These are phyloP conservation scores for Agastache rugosa DNA, from an alignment of 257 asterid species.

Conservation along the genomic window DNA sequence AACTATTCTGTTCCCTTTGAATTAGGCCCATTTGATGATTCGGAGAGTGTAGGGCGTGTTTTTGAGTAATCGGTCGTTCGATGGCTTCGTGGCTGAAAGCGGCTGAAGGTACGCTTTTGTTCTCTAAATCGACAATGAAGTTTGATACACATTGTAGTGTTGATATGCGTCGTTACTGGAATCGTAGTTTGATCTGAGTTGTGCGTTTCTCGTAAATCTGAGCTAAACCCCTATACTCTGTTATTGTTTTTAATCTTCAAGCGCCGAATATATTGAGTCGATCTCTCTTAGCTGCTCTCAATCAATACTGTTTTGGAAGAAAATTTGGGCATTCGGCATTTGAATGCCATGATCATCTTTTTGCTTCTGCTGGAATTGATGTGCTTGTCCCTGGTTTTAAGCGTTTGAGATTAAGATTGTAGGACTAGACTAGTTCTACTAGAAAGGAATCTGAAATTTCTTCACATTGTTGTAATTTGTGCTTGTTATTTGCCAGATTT, in stretches of 20 bases:
- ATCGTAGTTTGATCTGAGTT: constrained; percentile 37
- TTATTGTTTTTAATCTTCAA: constrained; percentile 15
- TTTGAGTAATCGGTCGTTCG: constrained; percentile 33
- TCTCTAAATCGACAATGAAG: not conserved
- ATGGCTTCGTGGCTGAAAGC: constrained; percentile 96
- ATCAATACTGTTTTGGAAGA: constrained; percentile 6
- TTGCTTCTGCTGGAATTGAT: constrained; percentile 18
- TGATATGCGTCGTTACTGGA: constrained; percentile 36
- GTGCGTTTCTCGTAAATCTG: constrained; percentile 31
- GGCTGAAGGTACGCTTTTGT: constrained; percentile 77
- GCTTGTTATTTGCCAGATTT: constrained; percentile 60
- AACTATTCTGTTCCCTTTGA: not conserved
- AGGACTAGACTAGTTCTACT: not conserved
- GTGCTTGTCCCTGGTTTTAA: constrained; percentile 21
- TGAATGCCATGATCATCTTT: not conserved
- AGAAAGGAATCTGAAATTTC: not conserved
- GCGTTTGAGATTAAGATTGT: constrained; percentile 4
- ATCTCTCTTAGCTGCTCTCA: constrained; percentile 12
- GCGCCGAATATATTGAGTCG: constrained; percentile 17
- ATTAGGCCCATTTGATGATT: constrained; percentile 40
- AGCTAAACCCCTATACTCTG: constrained; percentile 11
- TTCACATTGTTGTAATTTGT: constrained; percentile 29
- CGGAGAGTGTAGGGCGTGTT: constrained; percentile 36
- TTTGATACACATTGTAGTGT: constrained; percentile 22
- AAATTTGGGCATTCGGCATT: constrained; percentile 11